A percentile compares a stretch with the other conserved stretches of the same genome.
Conservation (phyloP, 1,139 yeast species). For the Petasospora rhodanensis region DNA sequence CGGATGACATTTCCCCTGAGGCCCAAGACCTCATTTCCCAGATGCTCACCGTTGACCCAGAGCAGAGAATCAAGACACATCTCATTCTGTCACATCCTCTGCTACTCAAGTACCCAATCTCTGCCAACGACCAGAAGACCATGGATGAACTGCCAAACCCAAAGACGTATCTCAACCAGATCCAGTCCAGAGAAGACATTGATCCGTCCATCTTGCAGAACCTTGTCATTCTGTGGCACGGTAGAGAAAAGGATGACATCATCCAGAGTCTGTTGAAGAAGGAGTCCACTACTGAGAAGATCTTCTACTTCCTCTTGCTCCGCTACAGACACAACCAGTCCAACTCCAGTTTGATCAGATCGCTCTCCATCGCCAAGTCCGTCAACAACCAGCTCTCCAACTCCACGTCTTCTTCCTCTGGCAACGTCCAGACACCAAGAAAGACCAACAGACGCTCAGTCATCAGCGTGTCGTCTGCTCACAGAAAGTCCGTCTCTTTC, state of each 20-base stretch:
- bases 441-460: slow-evolving; percentile 44
- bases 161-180: slow-evolving; percentile 52
- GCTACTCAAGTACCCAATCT: slow-evolving; percentile 49
- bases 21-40: slow-evolving; percentile 65
- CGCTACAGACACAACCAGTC: slow-evolving; percentile 36
- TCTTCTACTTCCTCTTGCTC: slow-evolving; percentile 60
- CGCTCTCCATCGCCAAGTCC: slow-evolving; percentile 27
- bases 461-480: slow-evolving; percentile 51
- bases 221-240: slow-evolving; percentile 72
- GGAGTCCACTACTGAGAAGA: slow-evolving; percentile 68
- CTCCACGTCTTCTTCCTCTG: slow-evolving; percentile 14
- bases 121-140: slow-evolving; percentile 34
- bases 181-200: slow-evolving; percentile 42
- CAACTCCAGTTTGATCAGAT: slow-evolving; percentile 24
- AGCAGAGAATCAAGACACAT: slow-evolving; percentile 66
- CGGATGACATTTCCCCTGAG: slow-evolving; percentile 55
- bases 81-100: slow-evolving; percentile 77
- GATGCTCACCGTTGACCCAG: slow-evolving; percentile 80
- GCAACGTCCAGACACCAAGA: slow-evolving; percentile 34
- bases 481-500: slow-evolving; percentile 54
- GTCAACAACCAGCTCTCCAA: slow-evolving; percentile 19
- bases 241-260: slow-evolving; percentile 55
- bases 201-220: slow-evolving; percentile 65
- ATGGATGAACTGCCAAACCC: slow-evolving; percentile 58
- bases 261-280: slow-evolving; percentile 46